Percentiles rank a stretch among this genome's conserved stretches.
These are phyloP conservation scores for Wickerhamiella sorbophila DNA, from an alignment of 805 yeast species.

Conservation along the genomic window DNA sequence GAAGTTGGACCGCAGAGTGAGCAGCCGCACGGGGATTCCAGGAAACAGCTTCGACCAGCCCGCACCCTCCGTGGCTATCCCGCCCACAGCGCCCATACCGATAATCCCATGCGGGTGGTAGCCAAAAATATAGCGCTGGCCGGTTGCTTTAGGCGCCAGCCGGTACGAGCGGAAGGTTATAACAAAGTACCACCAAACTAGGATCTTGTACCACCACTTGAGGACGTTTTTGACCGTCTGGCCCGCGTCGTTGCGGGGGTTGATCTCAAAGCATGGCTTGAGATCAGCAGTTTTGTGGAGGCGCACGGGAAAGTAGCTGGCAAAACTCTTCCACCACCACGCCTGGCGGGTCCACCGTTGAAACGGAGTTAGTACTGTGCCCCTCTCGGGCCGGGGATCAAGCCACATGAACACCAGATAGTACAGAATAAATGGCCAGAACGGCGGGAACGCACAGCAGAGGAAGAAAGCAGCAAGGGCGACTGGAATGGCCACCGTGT, in stretches of 20 bases:
- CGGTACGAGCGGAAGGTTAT: conserved; percentile 1
- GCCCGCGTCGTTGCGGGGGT: conserved; percentile 1
- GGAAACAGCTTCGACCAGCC: conserved; percentile 58
- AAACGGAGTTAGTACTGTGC: conserved; percentile 45
- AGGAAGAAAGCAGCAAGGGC: conserved; percentile 34
- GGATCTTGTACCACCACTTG: conserved; percentile 2
- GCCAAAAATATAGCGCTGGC: conserved; percentile 62
- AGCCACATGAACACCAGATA: conserved; percentile 43
- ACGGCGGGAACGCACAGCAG: conserved; percentile 40
- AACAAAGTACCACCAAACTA: conserved; percentile 10
- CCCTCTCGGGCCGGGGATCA: conserved; percentile 63
- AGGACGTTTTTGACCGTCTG: neutral
- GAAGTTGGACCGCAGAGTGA: conserved; percentile 76
- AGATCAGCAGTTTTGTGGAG: conserved; percentile 55
- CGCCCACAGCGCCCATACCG: conserved; percentile 80
- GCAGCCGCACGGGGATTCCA: conserved; percentile 61
- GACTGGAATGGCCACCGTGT: conserved; percentile 52
- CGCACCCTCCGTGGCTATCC: conserved; percentile 70
- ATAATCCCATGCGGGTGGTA: conserved; percentile 96
- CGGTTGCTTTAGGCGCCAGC: conserved; percentile 27
- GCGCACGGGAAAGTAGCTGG: conserved; percentile 64
- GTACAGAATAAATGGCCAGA: conserved; percentile 55
- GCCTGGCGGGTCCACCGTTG: conserved; percentile 44
- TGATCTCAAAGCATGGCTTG: conserved; percentile 48
- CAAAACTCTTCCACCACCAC: conserved; percentile 55